Base-by-base conservation (phyloP, 805 yeast genomes). In the Phaffomyces thermotolerans region DNA sequence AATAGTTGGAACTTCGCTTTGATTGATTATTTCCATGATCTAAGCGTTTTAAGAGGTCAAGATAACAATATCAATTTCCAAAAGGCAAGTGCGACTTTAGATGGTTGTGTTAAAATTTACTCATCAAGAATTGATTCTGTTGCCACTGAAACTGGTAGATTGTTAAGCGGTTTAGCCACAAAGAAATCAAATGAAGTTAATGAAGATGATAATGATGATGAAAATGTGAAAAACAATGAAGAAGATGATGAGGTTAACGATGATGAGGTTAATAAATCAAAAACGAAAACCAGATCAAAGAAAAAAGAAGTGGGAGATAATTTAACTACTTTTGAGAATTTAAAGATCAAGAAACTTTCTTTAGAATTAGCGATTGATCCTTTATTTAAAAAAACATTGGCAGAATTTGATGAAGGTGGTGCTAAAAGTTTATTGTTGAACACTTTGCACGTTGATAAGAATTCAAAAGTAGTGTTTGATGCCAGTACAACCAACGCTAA, bases 71-170 rank as follows among this genome's bases (percentile, higher is more conserved):
- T 90, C 56, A 88, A 88, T 60, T 90, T 91, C 62, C 96, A 87
- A 61, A 79, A 81, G 53, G 97, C 97, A 0, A 79, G 91, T 1
- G 88, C 95, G 3, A 87, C 97, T 0, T 66, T 91, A 17, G 96
- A 90, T 55, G 97, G 97, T 1, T 90, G 97, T 68, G 91, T 90
- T 31, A 89, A 89, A 65, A 86, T 90, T 40, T 90, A 91, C 59
- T 78, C 90, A 8, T 84, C 95, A 13, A 76, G 98, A 54, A 89
- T 90, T n/a, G 97, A 90, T 56, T 84, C 95, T 0, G 95, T 87
- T 0, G 95, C 90, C 2, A 81, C 84, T 4, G 97, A 90, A 55
- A 89, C 96, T 0, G 95, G 95, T 2, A 79, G 80, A 53, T 67
- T 91, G 44, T 64, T 89, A 31, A 82, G 84, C 62, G 95, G 95